A percentile compares a stretch with the other conserved stretches of the same genome.
These are phyloP conservation scores for Leptomonas seymouri DNA, from an alignment of 208 protist genomes.

Conservation along the genomic window DNA sequence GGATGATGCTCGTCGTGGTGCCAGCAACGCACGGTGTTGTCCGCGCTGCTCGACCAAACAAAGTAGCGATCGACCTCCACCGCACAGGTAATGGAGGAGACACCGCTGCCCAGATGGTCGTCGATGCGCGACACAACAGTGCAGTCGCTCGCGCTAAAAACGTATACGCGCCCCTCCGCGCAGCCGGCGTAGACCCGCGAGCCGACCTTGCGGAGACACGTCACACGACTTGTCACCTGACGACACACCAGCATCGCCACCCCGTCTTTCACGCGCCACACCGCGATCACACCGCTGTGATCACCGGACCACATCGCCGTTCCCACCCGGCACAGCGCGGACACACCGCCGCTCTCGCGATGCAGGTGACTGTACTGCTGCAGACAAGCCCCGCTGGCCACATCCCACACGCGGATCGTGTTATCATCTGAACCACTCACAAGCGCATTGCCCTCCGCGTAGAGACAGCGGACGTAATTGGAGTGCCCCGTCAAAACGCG, in stretches of 20 bases:
- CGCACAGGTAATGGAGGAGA: conserved; percentile 53
- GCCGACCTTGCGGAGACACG: conserved; percentile 51
- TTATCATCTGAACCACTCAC: conserved; percentile 85
- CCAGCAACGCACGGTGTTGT: conserved; percentile 82
- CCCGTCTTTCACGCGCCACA: conserved; percentile 68
- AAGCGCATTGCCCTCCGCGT: conserved; percentile 73
- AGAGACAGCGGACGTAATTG: conserved; percentile 88
- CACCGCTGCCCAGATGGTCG: conserved; percentile 48
- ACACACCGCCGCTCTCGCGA: conserved; percentile 62
- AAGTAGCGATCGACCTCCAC: conserved; percentile 76
- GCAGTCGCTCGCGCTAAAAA: conserved; percentile 64
- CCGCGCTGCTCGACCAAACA: conserved; percentile 69
- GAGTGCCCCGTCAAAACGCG: conserved; percentile 74
- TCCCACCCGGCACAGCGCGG: conserved; percentile 77
- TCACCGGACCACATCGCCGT: conserved; percentile 90
- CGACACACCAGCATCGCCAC: conserved; percentile 39
- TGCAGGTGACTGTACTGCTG: conserved; percentile 61
- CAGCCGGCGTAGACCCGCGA: conserved; percentile 59
- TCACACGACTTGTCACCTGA: conserved; percentile 53
- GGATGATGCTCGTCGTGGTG: conserved; percentile 86
- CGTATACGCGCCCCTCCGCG: conserved; percentile 55
- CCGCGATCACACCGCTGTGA: conserved; percentile 57
- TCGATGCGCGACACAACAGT: conserved; percentile 44
- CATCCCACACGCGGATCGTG: conserved; percentile 83
- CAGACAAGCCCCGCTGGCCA: conserved; percentile 41